Evolutionary conservation across 2,329 filamentous ascomycete species (phyloP).

Genomic region (Alternaria sp.): DNA sequence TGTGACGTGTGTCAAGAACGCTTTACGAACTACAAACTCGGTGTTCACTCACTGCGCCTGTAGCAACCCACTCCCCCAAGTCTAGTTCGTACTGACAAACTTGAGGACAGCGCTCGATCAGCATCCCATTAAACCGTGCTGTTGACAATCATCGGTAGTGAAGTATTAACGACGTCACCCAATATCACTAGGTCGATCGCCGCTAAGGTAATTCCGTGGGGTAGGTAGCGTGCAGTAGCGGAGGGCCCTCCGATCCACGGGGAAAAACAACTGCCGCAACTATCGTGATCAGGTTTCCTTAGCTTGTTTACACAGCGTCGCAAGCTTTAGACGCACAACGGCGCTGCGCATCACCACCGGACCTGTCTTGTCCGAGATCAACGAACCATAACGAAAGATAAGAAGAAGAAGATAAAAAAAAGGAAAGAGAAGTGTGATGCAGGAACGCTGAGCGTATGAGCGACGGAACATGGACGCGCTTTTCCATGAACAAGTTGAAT

Average conservation of each 20-base stretch:
- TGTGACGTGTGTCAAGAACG: neutral
- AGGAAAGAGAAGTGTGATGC: constrained; percentile 1
- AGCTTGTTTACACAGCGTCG: constrained; percentile 6
- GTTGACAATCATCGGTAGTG: constrained; percentile 6
- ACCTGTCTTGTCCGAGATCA: constrained; percentile 2
- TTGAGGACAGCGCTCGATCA: neutral
- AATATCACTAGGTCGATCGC: constrained; percentile 1
- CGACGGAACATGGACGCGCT: neutral
- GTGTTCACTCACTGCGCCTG: neutral
- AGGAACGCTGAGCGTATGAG: neutral
- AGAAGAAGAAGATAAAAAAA: neutral
- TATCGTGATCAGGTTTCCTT: constrained; percentile 2
- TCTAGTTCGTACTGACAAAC: neutral
- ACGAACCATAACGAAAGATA: neutral
- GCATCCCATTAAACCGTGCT: neutral
- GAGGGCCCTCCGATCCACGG: neutral
- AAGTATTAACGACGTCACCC: constrained; percentile 1
- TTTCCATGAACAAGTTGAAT: neutral
- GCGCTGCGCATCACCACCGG: constrained; percentile 1
- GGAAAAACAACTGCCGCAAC: constrained; percentile 3
- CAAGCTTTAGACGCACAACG: constrained; percentile 9
- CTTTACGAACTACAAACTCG: neutral
- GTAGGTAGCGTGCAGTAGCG: constrained; percentile 2
- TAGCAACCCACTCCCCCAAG: neutral
- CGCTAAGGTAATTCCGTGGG: constrained; percentile 6